Conservation (phyloP, 2,329 filamentous ascomycete species). For the Whalleya microplaca region DNA sequence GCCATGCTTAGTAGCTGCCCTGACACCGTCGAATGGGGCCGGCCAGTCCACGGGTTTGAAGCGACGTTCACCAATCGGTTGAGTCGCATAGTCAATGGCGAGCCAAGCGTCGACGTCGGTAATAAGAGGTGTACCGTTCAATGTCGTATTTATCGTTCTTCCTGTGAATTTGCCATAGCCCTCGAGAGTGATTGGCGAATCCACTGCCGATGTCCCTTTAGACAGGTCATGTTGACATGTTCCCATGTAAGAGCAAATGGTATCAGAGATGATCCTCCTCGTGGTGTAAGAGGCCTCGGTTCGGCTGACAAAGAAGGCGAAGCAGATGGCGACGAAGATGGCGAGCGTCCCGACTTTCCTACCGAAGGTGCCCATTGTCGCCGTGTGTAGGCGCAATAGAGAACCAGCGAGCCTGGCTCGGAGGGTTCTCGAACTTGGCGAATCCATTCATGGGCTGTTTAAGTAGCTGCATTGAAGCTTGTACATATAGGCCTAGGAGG, state of each 20-base stretch:
- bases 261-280: constrained; percentile 12
- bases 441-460: constrained; percentile 2
- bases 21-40: constrained; percentile 43
- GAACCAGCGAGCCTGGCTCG: background rate
- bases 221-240: constrained; percentile 5
- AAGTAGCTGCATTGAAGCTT: constrained; percentile 3
- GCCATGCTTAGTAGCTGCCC: constrained; percentile 43
- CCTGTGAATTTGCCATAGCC: constrained; percentile 47
- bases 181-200: constrained; percentile 31
- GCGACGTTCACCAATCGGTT: constrained; percentile 45
- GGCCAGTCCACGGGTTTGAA: constrained; percentile 48
- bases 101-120: constrained; percentile 50
- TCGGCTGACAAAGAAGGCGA: constrained; percentile 19
- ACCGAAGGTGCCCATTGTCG: constrained; percentile 13
- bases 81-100: constrained; percentile 49
- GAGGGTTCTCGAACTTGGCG: constrained; percentile 5
- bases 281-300: constrained; percentile 6
- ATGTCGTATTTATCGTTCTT: constrained; percentile 40
- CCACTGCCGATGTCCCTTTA: constrained; percentile 6
- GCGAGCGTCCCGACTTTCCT: constrained; percentile 17
- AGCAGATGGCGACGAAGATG: constrained; percentile 19
- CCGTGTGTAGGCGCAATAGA: background rate
- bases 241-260: constrained; percentile 14
- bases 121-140: constrained; percentile 38
- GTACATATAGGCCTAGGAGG: background rate